Evolutionary conservation across 169 alveolate species (phyloP).

Genomic region (Plasmodium vivax): DNA sequence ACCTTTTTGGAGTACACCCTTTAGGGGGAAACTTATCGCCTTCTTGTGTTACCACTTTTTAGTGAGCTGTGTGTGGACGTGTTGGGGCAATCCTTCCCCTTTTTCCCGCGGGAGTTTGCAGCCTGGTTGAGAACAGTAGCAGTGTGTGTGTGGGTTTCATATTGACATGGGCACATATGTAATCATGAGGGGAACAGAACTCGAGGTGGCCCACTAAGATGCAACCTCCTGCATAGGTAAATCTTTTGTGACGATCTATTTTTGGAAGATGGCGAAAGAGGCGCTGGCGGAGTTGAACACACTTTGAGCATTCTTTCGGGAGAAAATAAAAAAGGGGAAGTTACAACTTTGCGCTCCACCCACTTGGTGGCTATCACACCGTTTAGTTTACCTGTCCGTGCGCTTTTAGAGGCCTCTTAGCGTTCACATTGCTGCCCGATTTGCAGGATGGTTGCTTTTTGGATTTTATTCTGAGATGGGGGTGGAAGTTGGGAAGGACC

Average conservation of each 20-base stretch:
- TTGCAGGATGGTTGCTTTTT: neutral
- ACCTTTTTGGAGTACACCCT: neutral
- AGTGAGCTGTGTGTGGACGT: neutral
- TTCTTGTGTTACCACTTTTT: neutral
- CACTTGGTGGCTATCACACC: neutral
- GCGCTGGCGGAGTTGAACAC: neutral
- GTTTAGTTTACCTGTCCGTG: neutral
- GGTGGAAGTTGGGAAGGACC: neutral
- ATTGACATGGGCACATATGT: neutral
- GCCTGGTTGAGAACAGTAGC: neutral
- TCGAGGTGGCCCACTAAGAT: neutral
- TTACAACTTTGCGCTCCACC: neutral
- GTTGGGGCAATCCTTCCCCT: neutral
- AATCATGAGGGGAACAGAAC: neutral
- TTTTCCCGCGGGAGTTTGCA: neutral
- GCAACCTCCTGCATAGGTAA: neutral
- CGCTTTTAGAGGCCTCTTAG: neutral
- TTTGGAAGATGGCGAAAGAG: neutral
- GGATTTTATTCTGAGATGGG: slow-evolving; percentile 10
- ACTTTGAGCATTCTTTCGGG: neutral
- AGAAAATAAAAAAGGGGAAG: neutral
- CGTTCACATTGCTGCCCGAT: neutral
- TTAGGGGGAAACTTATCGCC: neutral
- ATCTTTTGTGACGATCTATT: neutral
- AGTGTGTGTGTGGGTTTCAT: neutral